phyloP scores from a whole-genome alignment of 2,329 filamentous ascomycete species.

The Colletotrichum navitas region DNA sequence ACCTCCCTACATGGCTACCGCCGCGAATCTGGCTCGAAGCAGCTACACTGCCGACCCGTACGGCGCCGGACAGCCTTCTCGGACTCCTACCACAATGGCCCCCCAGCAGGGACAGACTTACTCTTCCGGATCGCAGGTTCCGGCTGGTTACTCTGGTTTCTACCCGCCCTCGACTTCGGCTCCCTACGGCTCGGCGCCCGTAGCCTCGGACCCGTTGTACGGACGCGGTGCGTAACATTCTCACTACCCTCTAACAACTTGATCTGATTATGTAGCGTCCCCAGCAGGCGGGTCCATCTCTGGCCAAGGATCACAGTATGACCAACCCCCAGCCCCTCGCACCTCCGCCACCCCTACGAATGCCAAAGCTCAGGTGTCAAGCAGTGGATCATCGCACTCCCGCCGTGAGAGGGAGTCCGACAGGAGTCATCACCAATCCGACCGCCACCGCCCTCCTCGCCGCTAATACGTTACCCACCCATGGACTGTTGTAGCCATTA shows the following conservation, averaged over 20 bases:
- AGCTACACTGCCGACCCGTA: constrained; percentile 37
- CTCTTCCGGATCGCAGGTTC: constrained; percentile 38
- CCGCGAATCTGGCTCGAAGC: constrained; percentile 31
- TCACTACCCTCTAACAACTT: constrained; percentile 36
- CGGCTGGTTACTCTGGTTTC: constrained; percentile 44
- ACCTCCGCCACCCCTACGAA: constrained; percentile 54
- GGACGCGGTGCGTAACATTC: constrained; percentile 69
- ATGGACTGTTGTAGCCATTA: constrained; percentile 27
- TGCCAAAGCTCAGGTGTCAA: constrained; percentile 55
- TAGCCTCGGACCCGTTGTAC: constrained; percentile 66
- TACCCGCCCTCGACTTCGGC: constrained; percentile 44
- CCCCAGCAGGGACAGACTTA: constrained; percentile 39
- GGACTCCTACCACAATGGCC: constrained; percentile 38
- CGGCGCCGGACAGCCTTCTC: constrained; percentile 36
- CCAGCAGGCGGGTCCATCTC: constrained; percentile 58
- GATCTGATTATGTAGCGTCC: constrained; percentile 65
- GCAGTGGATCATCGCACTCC: constrained; percentile 48
- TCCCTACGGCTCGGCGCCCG: constrained; percentile 48
- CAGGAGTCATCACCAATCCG: constrained; percentile 52
- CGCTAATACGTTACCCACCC: constrained; percentile 48
- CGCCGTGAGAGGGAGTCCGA: constrained; percentile 59
- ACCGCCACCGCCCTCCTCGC: constrained; percentile 56
- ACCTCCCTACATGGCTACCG: constrained; percentile 37
- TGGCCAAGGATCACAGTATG: constrained; percentile 65
- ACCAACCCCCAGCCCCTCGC: constrained; percentile 58